Percentiles rank a stretch among this genome's conserved stretches.
phyloP scores from a whole-genome alignment of 495 filamentous ascomycete genomes.

The Hypomontagnella monticulosa region DNA sequence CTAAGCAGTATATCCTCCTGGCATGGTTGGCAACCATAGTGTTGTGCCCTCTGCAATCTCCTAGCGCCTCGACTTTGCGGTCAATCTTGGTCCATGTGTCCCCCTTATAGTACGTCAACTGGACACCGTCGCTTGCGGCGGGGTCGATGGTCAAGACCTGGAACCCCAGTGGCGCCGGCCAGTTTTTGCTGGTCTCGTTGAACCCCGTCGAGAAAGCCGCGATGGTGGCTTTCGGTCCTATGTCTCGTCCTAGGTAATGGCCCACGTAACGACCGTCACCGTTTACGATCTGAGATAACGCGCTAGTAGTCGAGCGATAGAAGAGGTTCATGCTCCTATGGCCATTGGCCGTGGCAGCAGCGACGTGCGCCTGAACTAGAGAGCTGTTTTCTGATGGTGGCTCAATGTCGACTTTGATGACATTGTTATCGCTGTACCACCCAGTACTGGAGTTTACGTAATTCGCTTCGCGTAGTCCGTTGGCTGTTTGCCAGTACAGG shows the following conservation, averaged over 20 bases:
- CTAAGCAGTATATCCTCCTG: slow-evolving; percentile 40
- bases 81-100: slow-evolving; percentile 20
- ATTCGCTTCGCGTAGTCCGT: slow-evolving; percentile 36
- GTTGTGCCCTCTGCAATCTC: slow-evolving; percentile 24
- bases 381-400: slow-evolving; percentile 39
- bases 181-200: slow-evolving; percentile 38
- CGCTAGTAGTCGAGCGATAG: slow-evolving; percentile 42
- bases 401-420: slow-evolving; percentile 14
- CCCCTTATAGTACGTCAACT: slow-evolving; percentile 39
- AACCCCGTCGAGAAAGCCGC: slow-evolving; percentile 46
- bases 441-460: slow-evolving; percentile 24
- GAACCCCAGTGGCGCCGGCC: slow-evolving; percentile 41
- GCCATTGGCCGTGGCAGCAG: slow-evolving; percentile 24
- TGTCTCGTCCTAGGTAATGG: slow-evolving; percentile 29
- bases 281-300: slow-evolving; percentile 39
- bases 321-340: slow-evolving; percentile 45
- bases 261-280: slow-evolving; percentile 36
- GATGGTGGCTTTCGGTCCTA: slow-evolving; percentile 38
- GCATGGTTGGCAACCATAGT: slow-evolving; percentile 38
- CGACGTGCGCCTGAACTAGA: slow-evolving; percentile 34
- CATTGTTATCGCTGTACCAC: slow-evolving; percentile 19
- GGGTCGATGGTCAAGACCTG: slow-evolving; percentile 45
- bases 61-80: slow-evolving; percentile 15
- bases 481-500: slow-evolving; percentile 38
- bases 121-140: slow-evolving; percentile 34